A percentile compares a stretch with the other conserved stretches of the same genome.
These are phyloP conservation scores for Pigoraptor vietnamica DNA, from an alignment of 78 protist species.

Conservation along the genomic window DNA sequence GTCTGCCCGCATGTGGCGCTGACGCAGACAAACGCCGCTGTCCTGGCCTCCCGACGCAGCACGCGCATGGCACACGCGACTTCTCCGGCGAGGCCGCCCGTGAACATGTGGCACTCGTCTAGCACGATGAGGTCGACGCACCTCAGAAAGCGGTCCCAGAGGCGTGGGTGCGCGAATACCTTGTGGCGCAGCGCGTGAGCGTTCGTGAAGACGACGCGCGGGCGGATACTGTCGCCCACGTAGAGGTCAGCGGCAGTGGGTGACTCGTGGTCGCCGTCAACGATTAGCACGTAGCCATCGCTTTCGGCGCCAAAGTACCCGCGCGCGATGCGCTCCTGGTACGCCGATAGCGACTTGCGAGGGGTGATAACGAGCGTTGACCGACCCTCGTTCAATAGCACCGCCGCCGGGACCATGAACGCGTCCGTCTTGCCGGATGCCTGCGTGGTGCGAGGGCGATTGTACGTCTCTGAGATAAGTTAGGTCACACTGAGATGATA, in stretches of 20 bases:
- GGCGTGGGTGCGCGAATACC: background rate
- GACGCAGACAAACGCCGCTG: background rate
- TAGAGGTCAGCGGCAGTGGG: no score
- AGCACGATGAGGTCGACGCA: background rate
- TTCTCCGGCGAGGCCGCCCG: background rate
- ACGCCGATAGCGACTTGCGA: background rate
- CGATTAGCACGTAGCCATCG: no score
- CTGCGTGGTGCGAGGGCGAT: no score
- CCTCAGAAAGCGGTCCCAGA: background rate
- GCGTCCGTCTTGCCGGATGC: no score
- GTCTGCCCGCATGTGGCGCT: background rate
- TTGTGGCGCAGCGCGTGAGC: background rate
- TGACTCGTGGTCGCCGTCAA: no score
- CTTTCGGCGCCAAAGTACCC: background rate
- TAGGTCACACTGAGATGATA: no score
- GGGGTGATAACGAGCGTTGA: background rate
- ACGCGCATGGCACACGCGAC: background rate
- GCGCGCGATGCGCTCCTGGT: background rate
- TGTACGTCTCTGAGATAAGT: no score
- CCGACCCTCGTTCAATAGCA: no score
- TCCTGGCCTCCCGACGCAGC: background rate
- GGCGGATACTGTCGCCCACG: no score
- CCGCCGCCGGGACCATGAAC: no score
- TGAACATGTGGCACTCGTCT: background rate
- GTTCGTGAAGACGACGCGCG: background rate